These are phyloP conservation scores for Neocatenulostroma microsporum DNA, from an alignment of 2,329 filamentous ascomycete species.

Conservation along the genomic window DNA sequence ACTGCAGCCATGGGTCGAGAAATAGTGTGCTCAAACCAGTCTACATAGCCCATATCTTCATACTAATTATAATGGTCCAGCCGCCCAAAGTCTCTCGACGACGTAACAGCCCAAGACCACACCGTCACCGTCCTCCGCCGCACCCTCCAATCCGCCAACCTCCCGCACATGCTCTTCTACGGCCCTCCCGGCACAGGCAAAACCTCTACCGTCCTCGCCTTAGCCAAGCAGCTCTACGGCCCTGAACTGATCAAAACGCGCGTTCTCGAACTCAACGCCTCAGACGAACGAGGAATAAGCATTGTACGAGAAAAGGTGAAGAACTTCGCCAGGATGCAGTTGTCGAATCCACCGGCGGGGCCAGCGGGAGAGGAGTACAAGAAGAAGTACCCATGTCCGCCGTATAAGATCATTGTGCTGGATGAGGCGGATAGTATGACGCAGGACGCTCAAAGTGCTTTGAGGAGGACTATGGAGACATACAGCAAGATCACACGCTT, in stretches of 20 bases:
- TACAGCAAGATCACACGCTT: slow-evolving; percentile 95
- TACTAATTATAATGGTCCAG: slow-evolving; percentile 41
- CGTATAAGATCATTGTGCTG: slow-evolving; percentile 97
- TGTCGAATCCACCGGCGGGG: slow-evolving; percentile 66
- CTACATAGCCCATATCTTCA: slow-evolving; percentile 3
- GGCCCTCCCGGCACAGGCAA: slow-evolving; percentile 96
- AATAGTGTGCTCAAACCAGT: slow-evolving; percentile 62
- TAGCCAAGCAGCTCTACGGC: slow-evolving; percentile 95
- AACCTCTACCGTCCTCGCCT: slow-evolving; percentile 92
- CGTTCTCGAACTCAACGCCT: slow-evolving; percentile 98
- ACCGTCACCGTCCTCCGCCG: slow-evolving; percentile 87
- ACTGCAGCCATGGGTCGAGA: slow-evolving; percentile 94
- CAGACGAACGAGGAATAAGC: slow-evolving; percentile 93
- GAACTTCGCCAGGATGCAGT: slow-evolving; percentile 91
- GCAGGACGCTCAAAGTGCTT: slow-evolving; percentile 88
- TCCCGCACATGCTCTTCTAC: slow-evolving; percentile 99
- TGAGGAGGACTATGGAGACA: slow-evolving; percentile 95
- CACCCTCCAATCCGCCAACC: slow-evolving; percentile 91
- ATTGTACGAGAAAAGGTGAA: slow-evolving; percentile 98
- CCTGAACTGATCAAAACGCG: slow-evolving; percentile 86
- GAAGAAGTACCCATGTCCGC: slow-evolving; percentile 78
- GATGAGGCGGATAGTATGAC: slow-evolving; percentile 99
- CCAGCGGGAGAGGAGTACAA: slow-evolving; percentile 53
- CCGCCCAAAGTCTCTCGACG: slow-evolving; percentile 84
- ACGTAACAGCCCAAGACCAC: slow-evolving; percentile 96